Conservation (phyloP, 2,329 filamentous ascomycete genomes). For the Corynespora cassiicola region DNA sequence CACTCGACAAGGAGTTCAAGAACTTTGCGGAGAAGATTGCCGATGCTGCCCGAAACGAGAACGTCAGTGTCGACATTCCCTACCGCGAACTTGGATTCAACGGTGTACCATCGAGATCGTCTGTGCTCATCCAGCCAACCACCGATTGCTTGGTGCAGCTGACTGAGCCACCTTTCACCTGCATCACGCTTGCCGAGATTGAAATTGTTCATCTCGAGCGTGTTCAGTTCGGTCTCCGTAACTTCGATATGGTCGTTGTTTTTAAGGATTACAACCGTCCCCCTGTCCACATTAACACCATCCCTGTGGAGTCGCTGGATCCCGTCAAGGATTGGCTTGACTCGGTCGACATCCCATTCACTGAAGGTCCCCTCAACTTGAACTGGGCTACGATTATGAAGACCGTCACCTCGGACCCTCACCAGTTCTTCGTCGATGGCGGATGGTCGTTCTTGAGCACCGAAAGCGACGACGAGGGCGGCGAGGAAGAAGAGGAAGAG, state of each 20-base stretch:
- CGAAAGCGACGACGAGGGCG: constrained; percentile 84
- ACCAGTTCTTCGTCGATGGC: constrained; percentile 93
- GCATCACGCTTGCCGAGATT: constrained; percentile 92
- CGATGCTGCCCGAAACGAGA: constrained; percentile 89
- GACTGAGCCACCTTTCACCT: constrained; percentile 95
- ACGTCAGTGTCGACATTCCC: constrained; percentile 92
- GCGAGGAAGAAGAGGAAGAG: constrained; percentile 81
- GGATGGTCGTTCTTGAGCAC: constrained; percentile 92
- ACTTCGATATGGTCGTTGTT: constrained; percentile 97
- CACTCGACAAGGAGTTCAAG: constrained; percentile 95
- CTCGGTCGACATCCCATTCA: constrained; percentile 91
- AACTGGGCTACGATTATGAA: constrained; percentile 99
- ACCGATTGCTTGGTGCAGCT: constrained; percentile 97
- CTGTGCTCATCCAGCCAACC: constrained; percentile 93
- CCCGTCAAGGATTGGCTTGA: constrained; percentile 98
- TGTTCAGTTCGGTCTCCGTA: constrained; percentile 95
- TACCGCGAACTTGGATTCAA: constrained; percentile 97
- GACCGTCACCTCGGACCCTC: constrained; percentile 91
- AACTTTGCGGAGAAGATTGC: constrained; percentile 97
- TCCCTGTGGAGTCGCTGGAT: constrained; percentile 92
- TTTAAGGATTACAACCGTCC: constrained; percentile 96
- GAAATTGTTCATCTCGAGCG: constrained; percentile 96
- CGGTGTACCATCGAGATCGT: constrained; percentile 93
- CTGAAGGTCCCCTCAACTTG: constrained; percentile 92
- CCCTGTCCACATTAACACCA: constrained; percentile 95